These are phyloP conservation scores for Lumnitzera littorea DNA, from an alignment of 345 rosid genomes.

Conservation along the genomic window DNA sequence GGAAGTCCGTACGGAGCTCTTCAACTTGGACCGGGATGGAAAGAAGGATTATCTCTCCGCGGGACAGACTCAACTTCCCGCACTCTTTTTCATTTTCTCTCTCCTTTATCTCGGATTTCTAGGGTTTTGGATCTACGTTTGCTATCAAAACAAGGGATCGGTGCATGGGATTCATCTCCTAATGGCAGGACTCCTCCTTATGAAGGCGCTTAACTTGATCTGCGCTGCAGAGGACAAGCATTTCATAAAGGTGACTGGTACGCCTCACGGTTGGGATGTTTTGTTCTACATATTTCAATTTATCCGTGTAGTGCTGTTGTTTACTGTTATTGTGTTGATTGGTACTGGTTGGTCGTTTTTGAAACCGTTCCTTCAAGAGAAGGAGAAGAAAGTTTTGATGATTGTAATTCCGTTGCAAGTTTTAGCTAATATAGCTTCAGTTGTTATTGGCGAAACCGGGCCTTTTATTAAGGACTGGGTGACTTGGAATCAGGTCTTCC, in stretches of 20 bases:
- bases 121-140: constrained; percentile 46
- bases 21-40: constrained; percentile 52
- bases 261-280: constrained; percentile 90
- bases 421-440: constrained; percentile 67
- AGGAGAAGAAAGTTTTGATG: constrained; percentile 85
- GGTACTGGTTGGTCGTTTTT: constrained; percentile 93
- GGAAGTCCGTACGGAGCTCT: constrained; percentile 60
- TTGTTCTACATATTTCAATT: constrained; percentile 80
- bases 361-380: constrained; percentile 83
- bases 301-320: constrained; percentile 61
- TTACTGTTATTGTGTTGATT: constrained; percentile 78
- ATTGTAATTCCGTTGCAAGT: constrained; percentile 90
- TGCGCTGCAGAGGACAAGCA: constrained; percentile 89
- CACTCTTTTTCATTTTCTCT: constrained; percentile 41
- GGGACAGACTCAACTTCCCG: constrained; percentile 63
- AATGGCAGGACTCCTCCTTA: constrained; percentile 58
- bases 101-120: constrained; percentile 40
- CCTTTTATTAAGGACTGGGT: constrained; percentile 84
- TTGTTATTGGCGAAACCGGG: constrained; percentile 83
- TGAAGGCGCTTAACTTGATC: constrained; percentile 76
- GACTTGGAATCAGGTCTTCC: constrained; percentile 82
- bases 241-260: constrained; percentile 73
- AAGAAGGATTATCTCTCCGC: constrained; percentile 58
- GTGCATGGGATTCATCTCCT: constrained; percentile 69
- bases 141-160: constrained; percentile 31